Conservation (phyloP, 257 asterid species). For the Phtheirospermum japonicum region DNA sequence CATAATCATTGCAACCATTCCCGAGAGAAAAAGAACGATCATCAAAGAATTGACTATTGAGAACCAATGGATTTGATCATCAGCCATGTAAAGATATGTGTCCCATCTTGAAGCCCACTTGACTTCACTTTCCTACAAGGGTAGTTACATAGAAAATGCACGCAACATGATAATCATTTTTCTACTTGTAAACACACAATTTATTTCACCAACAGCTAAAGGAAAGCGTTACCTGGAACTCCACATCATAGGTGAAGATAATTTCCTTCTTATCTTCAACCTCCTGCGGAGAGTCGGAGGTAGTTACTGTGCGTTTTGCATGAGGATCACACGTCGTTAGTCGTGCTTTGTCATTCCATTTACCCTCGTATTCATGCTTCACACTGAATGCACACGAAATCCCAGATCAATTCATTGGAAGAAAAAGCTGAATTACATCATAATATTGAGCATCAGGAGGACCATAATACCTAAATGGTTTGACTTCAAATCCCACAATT, state of each 20-base stretch:
- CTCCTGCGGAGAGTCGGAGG: constrained; percentile 76
- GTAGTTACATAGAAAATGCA: not conserved
- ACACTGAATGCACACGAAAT: constrained; percentile 43
- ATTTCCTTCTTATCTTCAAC: constrained; percentile 72
- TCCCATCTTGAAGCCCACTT: constrained; percentile 99
- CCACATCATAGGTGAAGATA: constrained; percentile 86
- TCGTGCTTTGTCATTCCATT: constrained; percentile 57
- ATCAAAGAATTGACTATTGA: constrained; percentile 83
- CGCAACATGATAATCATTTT: constrained; percentile 14
- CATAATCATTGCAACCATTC: constrained; percentile 94
- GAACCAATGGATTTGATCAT: constrained; percentile 43
- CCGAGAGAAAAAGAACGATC: constrained; percentile 89
- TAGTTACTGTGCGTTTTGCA: constrained; percentile 67
- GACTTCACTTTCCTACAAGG: constrained; percentile 68
- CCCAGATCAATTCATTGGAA: constrained; percentile 25
- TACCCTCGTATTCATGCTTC: constrained; percentile 77
- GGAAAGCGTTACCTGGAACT: constrained; percentile 58
- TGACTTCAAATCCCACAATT: constrained; percentile 87
- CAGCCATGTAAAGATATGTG: constrained; percentile 75
- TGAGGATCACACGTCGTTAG: constrained; percentile 81
- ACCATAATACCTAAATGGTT: constrained; percentile 57
- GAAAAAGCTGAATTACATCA: constrained; percentile 7
- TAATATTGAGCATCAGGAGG: constrained; percentile 18
- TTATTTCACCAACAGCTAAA: not conserved
- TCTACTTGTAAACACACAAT: not conserved